phyloP scores from a whole-genome alignment of 768 basidiomycete genomes.

The Lyophyllum atratum region DNA sequence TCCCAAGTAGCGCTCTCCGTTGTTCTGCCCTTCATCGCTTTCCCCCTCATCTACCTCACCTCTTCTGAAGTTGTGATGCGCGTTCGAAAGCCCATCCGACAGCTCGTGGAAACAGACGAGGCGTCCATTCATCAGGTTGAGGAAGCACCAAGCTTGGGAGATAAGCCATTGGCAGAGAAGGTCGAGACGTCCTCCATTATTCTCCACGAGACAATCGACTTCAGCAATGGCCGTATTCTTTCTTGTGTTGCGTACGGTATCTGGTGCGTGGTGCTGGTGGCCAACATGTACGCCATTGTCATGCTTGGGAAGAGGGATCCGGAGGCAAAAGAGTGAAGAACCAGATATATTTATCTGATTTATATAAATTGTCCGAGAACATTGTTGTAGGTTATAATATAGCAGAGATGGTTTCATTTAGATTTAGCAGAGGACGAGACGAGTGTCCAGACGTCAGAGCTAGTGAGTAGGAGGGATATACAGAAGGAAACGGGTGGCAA shows the following conservation, averaged over 20 bases:
- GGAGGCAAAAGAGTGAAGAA: not conserved
- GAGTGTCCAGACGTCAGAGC: not conserved
- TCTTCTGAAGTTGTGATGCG: conserved; percentile 63
- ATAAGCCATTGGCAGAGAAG: conserved; percentile 8
- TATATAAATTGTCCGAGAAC: not conserved
- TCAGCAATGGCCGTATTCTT: conserved; percentile 39
- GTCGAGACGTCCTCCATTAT: conserved; percentile 9
- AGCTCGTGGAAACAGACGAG: not conserved
- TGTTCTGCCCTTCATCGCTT: conserved; percentile 72
- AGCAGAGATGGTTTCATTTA: not conserved
- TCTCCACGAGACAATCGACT: conserved; percentile 33
- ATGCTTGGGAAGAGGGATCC: conserved; percentile 35
- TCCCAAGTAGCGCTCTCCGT: conserved; percentile 79
- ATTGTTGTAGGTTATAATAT: not conserved
- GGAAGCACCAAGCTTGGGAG: not conserved
- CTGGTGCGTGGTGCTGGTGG: conserved; percentile 47
- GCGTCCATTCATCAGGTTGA: not conserved
- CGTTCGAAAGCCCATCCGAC: conserved; percentile 39
- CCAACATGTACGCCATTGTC: conserved; percentile 55
- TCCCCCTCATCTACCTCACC: conserved; percentile 73
- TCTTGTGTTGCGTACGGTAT: conserved; percentile 45
- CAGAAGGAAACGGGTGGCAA: conserved; percentile 14
- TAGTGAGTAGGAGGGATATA: conserved; percentile 2
- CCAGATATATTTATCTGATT: not conserved
- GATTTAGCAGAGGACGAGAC: not conserved